phyloP scores from a whole-genome alignment of 331 rosid genomes.

The Dryas integrifolia region DNA sequence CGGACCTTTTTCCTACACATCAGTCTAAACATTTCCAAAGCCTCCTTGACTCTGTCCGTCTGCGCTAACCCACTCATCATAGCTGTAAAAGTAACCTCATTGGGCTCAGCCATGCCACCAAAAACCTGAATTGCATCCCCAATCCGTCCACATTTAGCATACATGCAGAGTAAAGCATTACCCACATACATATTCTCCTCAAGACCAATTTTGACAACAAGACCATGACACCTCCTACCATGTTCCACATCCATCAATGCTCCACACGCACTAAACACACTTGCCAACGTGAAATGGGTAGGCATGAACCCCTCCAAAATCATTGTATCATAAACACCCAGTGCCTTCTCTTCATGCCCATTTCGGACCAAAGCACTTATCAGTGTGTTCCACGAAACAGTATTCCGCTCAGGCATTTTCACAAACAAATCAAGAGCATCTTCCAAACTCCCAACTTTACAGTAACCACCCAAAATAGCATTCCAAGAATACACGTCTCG shows the following conservation, averaged over 20 bases:
- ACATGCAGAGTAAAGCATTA: constrained; percentile 63
- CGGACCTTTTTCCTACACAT: constrained; percentile 57
- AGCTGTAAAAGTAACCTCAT: constrained; percentile 76
- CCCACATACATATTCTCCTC: constrained; percentile 50
- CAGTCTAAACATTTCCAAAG: constrained; percentile 50
- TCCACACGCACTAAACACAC: constrained; percentile 60
- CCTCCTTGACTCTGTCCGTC: constrained; percentile 46
- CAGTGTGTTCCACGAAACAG: constrained; percentile 61
- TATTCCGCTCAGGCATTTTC: constrained; percentile 62
- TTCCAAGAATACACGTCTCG: constrained; percentile 67
- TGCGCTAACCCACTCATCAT: constrained; percentile 61
- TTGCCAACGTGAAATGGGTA: constrained; percentile 60
- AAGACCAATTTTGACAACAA: constrained; percentile 57
- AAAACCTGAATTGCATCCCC: constrained; percentile 57
- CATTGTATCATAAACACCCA: constrained; percentile 50
- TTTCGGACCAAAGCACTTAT: constrained; percentile 49
- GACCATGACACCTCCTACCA: constrained; percentile 62
- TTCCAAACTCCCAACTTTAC: constrained; percentile 38
- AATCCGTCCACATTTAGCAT: constrained; percentile 53
- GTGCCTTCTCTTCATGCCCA: constrained; percentile 47
- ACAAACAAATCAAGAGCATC: constrained; percentile 48
- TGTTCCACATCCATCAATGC: constrained; percentile 38
- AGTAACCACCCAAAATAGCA: constrained; percentile 54
- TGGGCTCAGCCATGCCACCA: constrained; percentile 52
- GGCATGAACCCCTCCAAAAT: constrained; percentile 50